Base-by-base conservation (phyloP, 257 asterid genomes). In the Fraxinus excelsior region DNA sequence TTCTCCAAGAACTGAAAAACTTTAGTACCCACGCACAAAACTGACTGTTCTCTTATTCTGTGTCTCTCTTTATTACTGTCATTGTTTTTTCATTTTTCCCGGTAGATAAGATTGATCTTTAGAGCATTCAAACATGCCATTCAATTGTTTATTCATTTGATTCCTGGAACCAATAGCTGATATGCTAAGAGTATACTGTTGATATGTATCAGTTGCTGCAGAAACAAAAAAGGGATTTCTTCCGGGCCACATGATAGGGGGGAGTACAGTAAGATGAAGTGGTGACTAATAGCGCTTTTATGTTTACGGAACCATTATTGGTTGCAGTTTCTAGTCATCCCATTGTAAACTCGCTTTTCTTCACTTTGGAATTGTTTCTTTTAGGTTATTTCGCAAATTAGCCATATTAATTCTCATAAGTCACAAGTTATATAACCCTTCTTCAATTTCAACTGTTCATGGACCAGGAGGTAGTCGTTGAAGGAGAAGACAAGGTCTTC, bases 401-500 rank as follows among this genome's bases (percentile, higher is more conserved):
- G 29, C 62, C 70, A 13, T 78, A 35, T 67, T 44, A 21, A 67
- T 42, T 23, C 64, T 74, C 70, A 10, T 53, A 23, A 35, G 35
- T 53, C 72, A 35, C 21, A 40, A 76, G 18, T 65, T 56, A 64
- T 78, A 28, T 21, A 26, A 23, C 25, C 62, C 28, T 70, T 73
- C 66, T 75, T 66, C 72, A 60, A 66, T 31, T 65, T 62, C 26
- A 60, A 7, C 51, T 68, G 32, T 34, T 72, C 82, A 49, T 73
- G 80, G 51, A 23, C 69, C 91, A 91, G 99, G 98, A 93, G 81
- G 97, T 96, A 5, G 71, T 78, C 26, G 92, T 93, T 78, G 97
- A 91, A 88, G 98, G 97, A 79, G 91, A 96, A 83, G 99, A 95
- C 86, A 96, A 91, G 88, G 99, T 93, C 76, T 93, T 87, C 84